Percentiles rank a stretch among this genome's conserved stretches.
Evolutionary conservation across 805 yeast species (phyloP).

Genomic region (Teunomyces lycoperdinae): DNA sequence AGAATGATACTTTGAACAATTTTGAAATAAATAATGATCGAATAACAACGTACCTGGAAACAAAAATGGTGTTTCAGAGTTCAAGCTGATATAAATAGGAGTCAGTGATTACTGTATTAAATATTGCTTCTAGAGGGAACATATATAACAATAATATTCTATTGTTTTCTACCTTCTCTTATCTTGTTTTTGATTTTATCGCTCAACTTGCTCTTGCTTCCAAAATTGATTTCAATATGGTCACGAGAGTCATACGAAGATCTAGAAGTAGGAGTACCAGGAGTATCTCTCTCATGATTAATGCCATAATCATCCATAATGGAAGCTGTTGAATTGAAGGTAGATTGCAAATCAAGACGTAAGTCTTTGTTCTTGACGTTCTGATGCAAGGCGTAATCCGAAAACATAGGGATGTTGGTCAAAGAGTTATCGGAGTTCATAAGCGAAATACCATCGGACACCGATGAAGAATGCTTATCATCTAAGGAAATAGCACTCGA

Average conservation of each 20-base stretch:
- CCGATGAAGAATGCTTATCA: slow-evolving; percentile 33
- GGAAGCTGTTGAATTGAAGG: slow-evolving; percentile 28
- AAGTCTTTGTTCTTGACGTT: slow-evolving; percentile 23
- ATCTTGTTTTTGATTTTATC: slow-evolving; percentile 35
- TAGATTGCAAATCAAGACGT: slow-evolving; percentile 21
- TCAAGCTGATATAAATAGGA: no score
- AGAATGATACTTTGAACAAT: no score
- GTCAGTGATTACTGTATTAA: background rate
- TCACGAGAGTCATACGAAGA: slow-evolving; percentile 20
- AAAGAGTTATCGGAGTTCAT: slow-evolving; percentile 60
- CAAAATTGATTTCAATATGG: slow-evolving; percentile 36
- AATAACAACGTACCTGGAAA: no score
- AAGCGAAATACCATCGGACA: slow-evolving; percentile 60
- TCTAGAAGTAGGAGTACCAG: slow-evolving; percentile 4
- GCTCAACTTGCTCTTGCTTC: slow-evolving; percentile 18
- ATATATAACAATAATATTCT: background rate
- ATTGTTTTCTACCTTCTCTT: slow-evolving; percentile 31
- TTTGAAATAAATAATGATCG: no score
- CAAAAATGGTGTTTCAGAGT: no score
- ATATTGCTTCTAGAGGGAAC: background rate
- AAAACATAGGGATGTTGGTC: slow-evolving; percentile 63
- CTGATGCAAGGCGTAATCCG: slow-evolving; percentile 44
- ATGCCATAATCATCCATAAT: slow-evolving; percentile 32
- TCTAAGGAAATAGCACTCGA: slow-evolving; percentile 18
- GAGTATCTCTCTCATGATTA: slow-evolving; percentile 3